Percentiles rank a stretch among this genome's conserved stretches.
Evolutionary conservation across 2,329 filamentous ascomycete species (phyloP).

Genomic region (Pseudogymnoascus sp.): DNA sequence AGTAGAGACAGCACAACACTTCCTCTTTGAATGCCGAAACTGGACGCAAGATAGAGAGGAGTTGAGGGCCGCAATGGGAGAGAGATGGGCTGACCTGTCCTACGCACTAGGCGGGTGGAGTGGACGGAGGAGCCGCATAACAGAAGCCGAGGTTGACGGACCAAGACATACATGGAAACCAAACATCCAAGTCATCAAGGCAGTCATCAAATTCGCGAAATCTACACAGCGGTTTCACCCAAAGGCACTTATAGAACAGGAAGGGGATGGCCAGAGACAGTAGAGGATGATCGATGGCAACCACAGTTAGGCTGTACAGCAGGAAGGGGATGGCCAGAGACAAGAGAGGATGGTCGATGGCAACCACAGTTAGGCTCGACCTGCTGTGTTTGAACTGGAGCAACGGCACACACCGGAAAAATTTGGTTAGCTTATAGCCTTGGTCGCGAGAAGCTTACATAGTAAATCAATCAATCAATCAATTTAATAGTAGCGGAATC

Average conservation of each 20-base stretch:
- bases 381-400: not conserved
- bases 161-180: not conserved
- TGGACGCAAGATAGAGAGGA: not conserved
- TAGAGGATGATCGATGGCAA: not conserved
- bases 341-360: too few relatives aligned
- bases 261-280: not conserved
- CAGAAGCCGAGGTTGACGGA: not conserved
- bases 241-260: not conserved
- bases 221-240: not conserved
- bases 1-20: too few relatives aligned
- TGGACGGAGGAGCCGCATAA: not conserved
- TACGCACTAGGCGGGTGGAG: not conserved
- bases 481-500: too few relatives aligned
- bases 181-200: not conserved
- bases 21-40: not conserved
- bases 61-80: not conserved
- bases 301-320: too few relatives aligned
- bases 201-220: not conserved
- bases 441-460: not conserved
- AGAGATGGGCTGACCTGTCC: not conserved
- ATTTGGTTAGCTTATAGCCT: not conserved
- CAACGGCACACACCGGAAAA: not conserved
- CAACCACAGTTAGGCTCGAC: not conserved
- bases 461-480: not conserved
- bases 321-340: too few relatives aligned